Evolutionary conservation across 371 early-diverging fungal species (phyloP), one percentile per base, ranked within the genome.

Genomic region (Gilbertella persicaria): DNA sequence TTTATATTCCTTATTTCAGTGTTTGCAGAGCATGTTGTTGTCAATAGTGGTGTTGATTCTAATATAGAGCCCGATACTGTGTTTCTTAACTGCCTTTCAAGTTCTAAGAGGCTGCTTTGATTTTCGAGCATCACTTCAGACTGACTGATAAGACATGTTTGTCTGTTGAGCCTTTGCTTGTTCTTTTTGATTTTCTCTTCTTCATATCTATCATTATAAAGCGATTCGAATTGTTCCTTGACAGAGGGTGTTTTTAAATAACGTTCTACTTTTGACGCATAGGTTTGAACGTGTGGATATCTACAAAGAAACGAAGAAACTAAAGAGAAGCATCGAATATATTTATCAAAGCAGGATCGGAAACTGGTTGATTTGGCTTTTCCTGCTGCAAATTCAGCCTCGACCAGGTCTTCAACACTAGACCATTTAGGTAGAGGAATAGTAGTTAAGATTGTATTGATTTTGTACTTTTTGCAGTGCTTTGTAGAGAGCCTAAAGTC

Each of bases 331-430:
- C 49, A 49, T 49, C 25, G 39, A 38, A 38, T 13, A 49, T 25
- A 49, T 37, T 49, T 49, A 26, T 49, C 49, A 49, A 49, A 49
- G 38, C 39, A 37, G 49, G 49, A 49, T 49, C 35, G 49, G 39
- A 39, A 38, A 39, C 49, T 49, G 37, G 37, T 38, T 49, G 49
- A 49, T 49, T 49, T 49, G 25, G 49, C 49, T 49, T 17, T 49
- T 49, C 49, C 28, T 25, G 39, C 37, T 26, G 39, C 39, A 28
- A 49, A 49, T 49, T 49, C 49, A 49, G 39, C 49, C 49, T 49
- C 39, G 26, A 49, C 39, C 39, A 49, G 39, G 26, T 49, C 49
- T 17, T 49, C 49, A 39, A 39, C 28, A 39, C 28, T 49, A 39
- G 49, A 28, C 39, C 28, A 49, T 16, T 39, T 49, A 49, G 49